phyloP scores from a whole-genome alignment of 192 early-diverging fungal genomes.

The Coemansia sp. region DNA sequence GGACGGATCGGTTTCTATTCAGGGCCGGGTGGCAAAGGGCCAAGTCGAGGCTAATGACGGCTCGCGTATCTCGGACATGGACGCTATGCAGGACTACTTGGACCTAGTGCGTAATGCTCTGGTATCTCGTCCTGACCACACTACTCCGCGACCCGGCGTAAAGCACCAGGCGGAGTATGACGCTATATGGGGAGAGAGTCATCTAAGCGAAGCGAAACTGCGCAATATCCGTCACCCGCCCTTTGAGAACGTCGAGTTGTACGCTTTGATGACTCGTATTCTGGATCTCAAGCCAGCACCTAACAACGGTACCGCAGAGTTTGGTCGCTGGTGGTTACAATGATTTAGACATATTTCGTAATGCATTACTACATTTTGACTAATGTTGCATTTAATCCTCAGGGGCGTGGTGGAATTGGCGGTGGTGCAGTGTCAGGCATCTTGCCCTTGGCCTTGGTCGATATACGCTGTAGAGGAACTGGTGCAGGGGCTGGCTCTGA shows the following conservation, averaged over 20 bases:
- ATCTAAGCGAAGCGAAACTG: conserved; percentile 14
- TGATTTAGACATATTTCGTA: not conserved
- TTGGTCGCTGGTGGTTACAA: conserved; percentile 42
- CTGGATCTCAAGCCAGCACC: conserved; percentile 63
- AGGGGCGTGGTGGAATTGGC: not conserved
- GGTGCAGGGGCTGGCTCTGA: not conserved
- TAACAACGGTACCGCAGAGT: conserved; percentile 70
- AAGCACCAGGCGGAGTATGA: conserved; percentile 39
- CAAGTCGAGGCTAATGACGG: conserved; percentile 23
- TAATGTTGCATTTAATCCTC: not conserved
- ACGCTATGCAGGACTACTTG: conserved; percentile 43
- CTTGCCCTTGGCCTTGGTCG: conserved; percentile 35
- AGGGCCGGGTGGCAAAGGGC: not conserved
- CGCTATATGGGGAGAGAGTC: conserved; percentile 33
- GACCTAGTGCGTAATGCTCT: conserved; percentile 39
- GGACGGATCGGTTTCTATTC: conserved; percentile 1
- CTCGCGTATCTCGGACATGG: conserved; percentile 41
- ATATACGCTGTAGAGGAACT: conserved; percentile 11
- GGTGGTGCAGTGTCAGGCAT: conserved; percentile 25
- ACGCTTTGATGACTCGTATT: conserved; percentile 63
- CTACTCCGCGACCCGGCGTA: not conserved
- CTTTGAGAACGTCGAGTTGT: conserved; percentile 77
- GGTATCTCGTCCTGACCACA: conserved; percentile 8
- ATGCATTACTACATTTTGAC: not conserved
- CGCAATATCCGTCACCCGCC: conserved; percentile 49